These are phyloP conservation scores for Pyrenula massariospora DNA, from an alignment of 495 filamentous ascomycete genomes.

Conservation along the genomic window DNA sequence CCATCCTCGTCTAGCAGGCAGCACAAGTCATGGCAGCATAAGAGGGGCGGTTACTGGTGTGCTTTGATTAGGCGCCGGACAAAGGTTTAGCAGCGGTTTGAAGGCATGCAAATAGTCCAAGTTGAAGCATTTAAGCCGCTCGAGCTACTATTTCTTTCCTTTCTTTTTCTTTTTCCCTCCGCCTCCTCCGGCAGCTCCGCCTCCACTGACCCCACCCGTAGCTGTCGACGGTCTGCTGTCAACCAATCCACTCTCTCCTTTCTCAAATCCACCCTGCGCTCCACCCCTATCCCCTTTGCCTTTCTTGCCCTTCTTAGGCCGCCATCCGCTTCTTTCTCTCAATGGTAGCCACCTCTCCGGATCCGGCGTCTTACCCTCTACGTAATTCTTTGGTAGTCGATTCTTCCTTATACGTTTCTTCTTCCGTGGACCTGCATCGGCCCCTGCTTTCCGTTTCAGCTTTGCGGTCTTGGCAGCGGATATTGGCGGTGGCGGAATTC, in stretches of 20 bases:
- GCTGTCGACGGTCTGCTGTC: slow-evolving; percentile 33
- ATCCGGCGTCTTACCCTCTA: slow-evolving; percentile 62
- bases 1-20: too few species aligned
- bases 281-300: slow-evolving; percentile 67
- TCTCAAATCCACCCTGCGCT: slow-evolving; percentile 75
- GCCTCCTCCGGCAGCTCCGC: slow-evolving; percentile 29
- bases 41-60: too few species aligned
- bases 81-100: too few species aligned
- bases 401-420: slow-evolving; percentile 59
- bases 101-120: too few species aligned
- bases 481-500: slow-evolving; percentile 52
- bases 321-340: slow-evolving; percentile 75
- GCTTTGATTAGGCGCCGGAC: too few species aligned
- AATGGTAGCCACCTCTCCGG: slow-evolving; percentile 89
- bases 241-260: slow-evolving; percentile 51
- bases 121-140: too few species aligned
- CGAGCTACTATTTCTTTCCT: slow-evolving; percentile 46
- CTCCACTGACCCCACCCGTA: slow-evolving; percentile 17
- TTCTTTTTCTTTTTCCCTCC: slow-evolving; percentile 68
- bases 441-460: slow-evolving; percentile 44
- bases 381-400: slow-evolving; percentile 68
- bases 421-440: slow-evolving; percentile 30
- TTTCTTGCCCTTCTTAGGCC: slow-evolving; percentile 75
- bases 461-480: slow-evolving; percentile 19
- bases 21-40: too few species aligned